phyloP scores from a whole-genome alignment of 2,329 filamentous ascomycete species.

The Colletotrichum caudatum region DNA sequence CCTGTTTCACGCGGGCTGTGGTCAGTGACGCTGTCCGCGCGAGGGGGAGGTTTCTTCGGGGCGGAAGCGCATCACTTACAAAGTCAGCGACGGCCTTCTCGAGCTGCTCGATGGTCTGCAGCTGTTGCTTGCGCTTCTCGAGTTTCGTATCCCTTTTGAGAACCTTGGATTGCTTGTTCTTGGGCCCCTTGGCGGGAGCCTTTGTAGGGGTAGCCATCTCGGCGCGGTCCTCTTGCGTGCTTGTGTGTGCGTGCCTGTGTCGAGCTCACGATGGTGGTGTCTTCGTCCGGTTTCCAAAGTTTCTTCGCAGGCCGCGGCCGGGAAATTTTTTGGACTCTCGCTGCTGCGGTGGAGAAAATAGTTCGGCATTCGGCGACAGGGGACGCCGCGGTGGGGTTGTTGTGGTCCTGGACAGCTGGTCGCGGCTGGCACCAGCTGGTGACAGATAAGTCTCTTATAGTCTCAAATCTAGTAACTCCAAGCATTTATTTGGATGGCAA shows the following conservation, averaged over 20 bases:
- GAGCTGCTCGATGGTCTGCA: slow-evolving; percentile 55
- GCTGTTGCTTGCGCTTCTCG: slow-evolving; percentile 53
- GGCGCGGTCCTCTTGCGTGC: background rate
- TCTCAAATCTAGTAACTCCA: too few relatives aligned
- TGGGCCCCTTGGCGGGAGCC: slow-evolving; percentile 40
- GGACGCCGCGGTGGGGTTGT: slow-evolving; percentile 30
- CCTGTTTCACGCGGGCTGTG: slow-evolving; percentile 54
- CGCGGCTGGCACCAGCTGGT: background rate
- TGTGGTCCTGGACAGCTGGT: fast-evolving
- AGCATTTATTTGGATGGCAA: too few relatives aligned
- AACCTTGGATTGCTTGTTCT: slow-evolving; percentile 49
- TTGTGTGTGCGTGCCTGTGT: background rate
- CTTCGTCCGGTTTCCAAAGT: slow-evolving; percentile 8
- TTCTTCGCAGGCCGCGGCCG: slow-evolving; percentile 17
- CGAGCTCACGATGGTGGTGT: slow-evolving; percentile 1
- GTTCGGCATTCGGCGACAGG: slow-evolving; percentile 40
- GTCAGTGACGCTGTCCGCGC: background rate
- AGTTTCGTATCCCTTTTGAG: slow-evolving; percentile 49
- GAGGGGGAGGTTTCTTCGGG: too few relatives aligned
- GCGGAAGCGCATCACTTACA: slow-evolving; percentile 46
- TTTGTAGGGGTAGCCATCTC: slow-evolving; percentile 44
- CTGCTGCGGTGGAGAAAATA: slow-evolving; percentile 25
- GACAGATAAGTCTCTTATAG: too few relatives aligned
- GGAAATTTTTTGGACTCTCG: slow-evolving; percentile 37
- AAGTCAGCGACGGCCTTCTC: slow-evolving; percentile 56